These are phyloP conservation scores for Tricholomella constricta DNA, from an alignment of 768 basidiomycete genomes.

Conservation along the genomic window DNA sequence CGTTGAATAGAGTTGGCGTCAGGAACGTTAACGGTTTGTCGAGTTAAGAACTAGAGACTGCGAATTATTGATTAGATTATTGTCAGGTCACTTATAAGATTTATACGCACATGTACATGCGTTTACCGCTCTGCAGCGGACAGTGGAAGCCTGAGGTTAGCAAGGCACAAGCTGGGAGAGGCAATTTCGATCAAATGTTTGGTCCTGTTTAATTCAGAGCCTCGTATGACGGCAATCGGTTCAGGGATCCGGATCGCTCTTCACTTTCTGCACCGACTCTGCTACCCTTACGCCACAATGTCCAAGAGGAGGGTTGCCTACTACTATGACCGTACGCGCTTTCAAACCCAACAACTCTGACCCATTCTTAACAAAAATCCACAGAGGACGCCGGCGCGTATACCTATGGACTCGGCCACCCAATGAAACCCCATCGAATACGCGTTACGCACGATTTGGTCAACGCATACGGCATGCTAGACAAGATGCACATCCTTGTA, in stretches of 20 bases:
- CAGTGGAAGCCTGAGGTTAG: neutral
- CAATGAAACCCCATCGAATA: constrained; percentile 97
- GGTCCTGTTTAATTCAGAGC: neutral
- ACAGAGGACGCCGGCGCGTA: constrained; percentile 70
- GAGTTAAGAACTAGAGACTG: neutral
- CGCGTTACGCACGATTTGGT: constrained; percentile 92
- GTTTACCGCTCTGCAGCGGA: neutral
- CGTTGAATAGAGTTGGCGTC: neutral
- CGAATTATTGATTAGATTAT: neutral
- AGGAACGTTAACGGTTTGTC: neutral
- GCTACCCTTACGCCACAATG: constrained; percentile 40
- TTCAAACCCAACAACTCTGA: neutral
- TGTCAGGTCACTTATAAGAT: neutral
- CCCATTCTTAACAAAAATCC: neutral
- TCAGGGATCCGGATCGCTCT: neutral
- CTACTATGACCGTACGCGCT: constrained; percentile 66
- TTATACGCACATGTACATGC: constrained; percentile 13
- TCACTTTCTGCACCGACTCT: neutral
- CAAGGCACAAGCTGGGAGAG: too few species aligned
- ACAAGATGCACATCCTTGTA: constrained; percentile 91
- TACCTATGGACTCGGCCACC: constrained; percentile 86
- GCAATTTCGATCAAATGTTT: neutral
- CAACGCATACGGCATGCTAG: constrained; percentile 87
- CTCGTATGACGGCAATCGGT: constrained; percentile 1
- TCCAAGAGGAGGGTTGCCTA: constrained; percentile 76